These are phyloP conservation scores for Iris pallida DNA, from an alignment of 116 monocot genomes.

Conservation along the genomic window DNA sequence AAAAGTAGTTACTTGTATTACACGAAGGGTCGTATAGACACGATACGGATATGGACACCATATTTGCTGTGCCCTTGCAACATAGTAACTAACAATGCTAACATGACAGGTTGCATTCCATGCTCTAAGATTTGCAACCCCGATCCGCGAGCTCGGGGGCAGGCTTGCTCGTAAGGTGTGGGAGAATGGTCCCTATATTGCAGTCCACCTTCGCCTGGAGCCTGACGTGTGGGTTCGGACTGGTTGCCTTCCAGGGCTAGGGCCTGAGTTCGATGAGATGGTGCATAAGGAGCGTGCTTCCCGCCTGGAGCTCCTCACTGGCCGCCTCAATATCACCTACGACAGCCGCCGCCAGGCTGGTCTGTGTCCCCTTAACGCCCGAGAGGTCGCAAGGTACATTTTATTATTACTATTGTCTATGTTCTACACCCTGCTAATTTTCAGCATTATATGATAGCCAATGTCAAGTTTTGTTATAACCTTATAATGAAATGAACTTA, in stretches of 20 bases:
- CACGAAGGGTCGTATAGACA: too few relatives aligned
- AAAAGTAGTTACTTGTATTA: too few relatives aligned
- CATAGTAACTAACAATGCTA: too few relatives aligned
- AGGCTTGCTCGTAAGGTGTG: conserved; percentile 12
- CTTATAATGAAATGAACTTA: too few relatives aligned
- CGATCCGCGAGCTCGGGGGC: conserved; percentile 11
- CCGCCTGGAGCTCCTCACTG: conserved; percentile 38
- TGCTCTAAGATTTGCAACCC: conserved; percentile 17
- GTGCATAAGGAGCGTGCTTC: conserved; percentile 5
- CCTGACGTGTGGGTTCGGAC: conserved; percentile 24
- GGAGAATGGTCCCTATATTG: conserved; percentile 5
- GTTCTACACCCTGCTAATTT: too few relatives aligned
- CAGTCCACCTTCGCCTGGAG: conserved; percentile 16
- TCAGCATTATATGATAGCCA: too few relatives aligned
- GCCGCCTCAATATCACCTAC: conserved; percentile 15
- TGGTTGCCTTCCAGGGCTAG: conserved; percentile 15
- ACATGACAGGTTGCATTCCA: conserved; percentile 15
- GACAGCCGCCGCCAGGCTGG: conserved; percentile 20
- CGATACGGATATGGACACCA: too few relatives aligned
- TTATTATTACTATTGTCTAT: too few relatives aligned
- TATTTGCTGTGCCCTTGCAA: too few relatives aligned
- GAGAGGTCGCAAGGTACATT: conserved; percentile 1
- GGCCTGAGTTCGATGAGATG: conserved; percentile 19
- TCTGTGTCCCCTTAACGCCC: conserved; percentile 41
- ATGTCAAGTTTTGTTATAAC: too few relatives aligned